Conservation (phyloP, 1,139 yeast genomes). For the Hyphopichia khmerensis region DNA sequence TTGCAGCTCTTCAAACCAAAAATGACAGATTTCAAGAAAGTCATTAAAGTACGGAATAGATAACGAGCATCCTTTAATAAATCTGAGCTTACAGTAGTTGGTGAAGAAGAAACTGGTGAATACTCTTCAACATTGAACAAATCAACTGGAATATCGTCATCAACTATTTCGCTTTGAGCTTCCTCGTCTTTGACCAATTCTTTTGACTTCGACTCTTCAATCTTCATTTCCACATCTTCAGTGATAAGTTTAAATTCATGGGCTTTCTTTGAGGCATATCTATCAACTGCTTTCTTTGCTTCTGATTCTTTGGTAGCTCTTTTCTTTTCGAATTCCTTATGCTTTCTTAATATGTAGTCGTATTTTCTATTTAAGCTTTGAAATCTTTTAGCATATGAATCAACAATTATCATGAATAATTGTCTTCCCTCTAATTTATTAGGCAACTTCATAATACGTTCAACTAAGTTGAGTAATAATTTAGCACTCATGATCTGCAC, state of each 20-base stretch:
- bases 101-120: slow-evolving; percentile 38
- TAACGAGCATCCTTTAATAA: slow-evolving; percentile 86
- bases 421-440: slow-evolving; percentile 85
- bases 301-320: slow-evolving; percentile 43
- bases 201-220: slow-evolving; percentile 17
- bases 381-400: slow-evolving; percentile 84
- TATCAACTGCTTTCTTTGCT: slow-evolving; percentile 38
- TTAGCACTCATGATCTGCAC: slow-evolving; percentile 98
- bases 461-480: slow-evolving; percentile 80
- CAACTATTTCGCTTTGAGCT: too few relatives aligned
- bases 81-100: slow-evolving; percentile 46
- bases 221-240: slow-evolving; percentile 16
- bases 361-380: slow-evolving; percentile 72
- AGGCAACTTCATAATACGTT: slow-evolving; percentile 80
- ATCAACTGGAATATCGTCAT: slow-evolving; percentile 28
- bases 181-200: too few relatives aligned
- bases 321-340: slow-evolving; percentile 50
- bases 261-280: slow-evolving; percentile 30
- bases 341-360: slow-evolving; percentile 63
- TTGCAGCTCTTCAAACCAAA: slow-evolving; percentile 89
- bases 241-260: slow-evolving; percentile 6
- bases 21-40: slow-evolving; percentile 85
- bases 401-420: slow-evolving; percentile 75
- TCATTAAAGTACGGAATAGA: slow-evolving; percentile 83
- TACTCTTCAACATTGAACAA: slow-evolving; percentile 39